Evolutionary conservation across 108 stramenopile genomes (phyloP).

Genomic region (Cyclotella choctawhatcheeana): DNA sequence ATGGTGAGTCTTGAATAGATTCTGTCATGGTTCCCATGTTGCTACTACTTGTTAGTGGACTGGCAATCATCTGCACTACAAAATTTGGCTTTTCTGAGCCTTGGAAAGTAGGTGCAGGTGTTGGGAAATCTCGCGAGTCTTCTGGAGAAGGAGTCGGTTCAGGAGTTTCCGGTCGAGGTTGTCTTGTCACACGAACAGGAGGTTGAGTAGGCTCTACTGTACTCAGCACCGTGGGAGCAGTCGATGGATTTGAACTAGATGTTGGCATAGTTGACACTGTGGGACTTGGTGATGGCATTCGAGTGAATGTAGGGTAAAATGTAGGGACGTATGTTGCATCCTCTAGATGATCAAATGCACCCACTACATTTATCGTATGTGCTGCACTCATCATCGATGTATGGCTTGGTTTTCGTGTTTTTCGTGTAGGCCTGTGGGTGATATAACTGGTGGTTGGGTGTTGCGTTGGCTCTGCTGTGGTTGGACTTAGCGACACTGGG

Average conservation of each 20-base stretch:
- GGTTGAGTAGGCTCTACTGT: not conserved
- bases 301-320: too few relatives aligned
- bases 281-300: too few relatives aligned
- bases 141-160: not conserved
- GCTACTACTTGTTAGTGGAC: not conserved
- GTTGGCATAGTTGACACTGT: not conserved
- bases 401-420: not conserved
- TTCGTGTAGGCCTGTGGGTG: not conserved
- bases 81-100: conserved; percentile 7
- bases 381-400: not conserved
- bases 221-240: not conserved
- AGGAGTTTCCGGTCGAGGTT: conserved; percentile 8
- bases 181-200: not conserved
- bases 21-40: not conserved
- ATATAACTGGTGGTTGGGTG: not conserved
- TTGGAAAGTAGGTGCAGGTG: not conserved
- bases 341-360: not conserved
- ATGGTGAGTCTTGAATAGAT: not conserved
- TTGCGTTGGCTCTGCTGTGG: not conserved
- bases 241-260: not conserved
- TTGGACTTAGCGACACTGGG: not conserved
- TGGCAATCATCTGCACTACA: conserved; percentile 15
- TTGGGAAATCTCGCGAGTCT: not conserved
- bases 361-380: not conserved
- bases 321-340: not conserved